phyloP scores from a whole-genome alignment of 1,139 yeast genomes.

The Kazachstania sp. region DNA sequence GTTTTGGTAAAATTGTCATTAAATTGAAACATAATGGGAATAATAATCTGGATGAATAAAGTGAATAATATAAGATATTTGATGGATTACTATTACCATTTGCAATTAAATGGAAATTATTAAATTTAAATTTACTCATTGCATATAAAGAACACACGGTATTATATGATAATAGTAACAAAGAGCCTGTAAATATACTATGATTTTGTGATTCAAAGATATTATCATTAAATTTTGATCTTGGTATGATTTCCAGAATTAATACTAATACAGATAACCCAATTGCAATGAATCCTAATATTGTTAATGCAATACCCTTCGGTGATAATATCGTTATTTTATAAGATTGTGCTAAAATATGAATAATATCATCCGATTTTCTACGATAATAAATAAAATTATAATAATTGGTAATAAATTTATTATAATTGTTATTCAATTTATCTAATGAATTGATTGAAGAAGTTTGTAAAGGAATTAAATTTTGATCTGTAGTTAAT shows the following conservation, averaged over 20 bases:
- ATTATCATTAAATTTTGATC: conserved; percentile 23
- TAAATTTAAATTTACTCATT: conserved; percentile 29
- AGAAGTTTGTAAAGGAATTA: conserved; percentile 7
- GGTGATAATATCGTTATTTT: conserved; percentile 4
- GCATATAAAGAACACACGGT: conserved; percentile 28
- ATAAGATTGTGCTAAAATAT: conserved; percentile 22
- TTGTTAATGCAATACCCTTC: conserved; percentile 5
- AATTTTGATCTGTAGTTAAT: not conserved
- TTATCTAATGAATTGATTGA: conserved; percentile 16
- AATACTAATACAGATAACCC: conserved; percentile 17
- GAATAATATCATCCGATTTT: conserved; percentile 25
- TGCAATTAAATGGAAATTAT: conserved; percentile 27
- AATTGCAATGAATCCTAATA: conserved; percentile 12
- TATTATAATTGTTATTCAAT: conserved; percentile 24
- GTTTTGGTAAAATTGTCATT: conserved; percentile 22
- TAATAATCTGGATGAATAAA: conserved; percentile 28
- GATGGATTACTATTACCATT: conserved; percentile 30
- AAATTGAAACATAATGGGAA: conserved; percentile 30
- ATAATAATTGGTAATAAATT: conserved; percentile 25
- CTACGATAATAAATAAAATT: conserved; percentile 23
- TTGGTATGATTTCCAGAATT: conserved; percentile 25
- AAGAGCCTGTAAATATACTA: conserved; percentile 17
- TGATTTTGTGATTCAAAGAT: conserved; percentile 14
- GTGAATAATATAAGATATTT: conserved; percentile 27
- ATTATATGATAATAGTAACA: conserved; percentile 23